Percentiles rank a stretch among this genome's conserved stretches.
These are phyloP conservation scores for Neoscytalidium dimidiatum DNA, from an alignment of 2,329 filamentous ascomycete genomes.

Conservation along the genomic window DNA sequence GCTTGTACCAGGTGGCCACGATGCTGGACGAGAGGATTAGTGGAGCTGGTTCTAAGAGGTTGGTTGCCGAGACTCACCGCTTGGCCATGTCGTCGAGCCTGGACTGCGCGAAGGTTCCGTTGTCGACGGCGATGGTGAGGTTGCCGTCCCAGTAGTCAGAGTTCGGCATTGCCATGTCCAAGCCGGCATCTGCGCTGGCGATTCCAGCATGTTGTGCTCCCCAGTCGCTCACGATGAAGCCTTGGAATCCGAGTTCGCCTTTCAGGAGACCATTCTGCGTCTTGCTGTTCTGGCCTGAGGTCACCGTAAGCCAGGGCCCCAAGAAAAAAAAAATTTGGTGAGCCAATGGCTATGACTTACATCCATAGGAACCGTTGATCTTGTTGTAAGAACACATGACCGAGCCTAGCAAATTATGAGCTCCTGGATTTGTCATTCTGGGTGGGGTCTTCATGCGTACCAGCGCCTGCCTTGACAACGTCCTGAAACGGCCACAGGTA, in stretches of 20 bases:
- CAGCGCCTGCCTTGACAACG: conserved; percentile 56
- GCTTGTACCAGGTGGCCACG: conserved; percentile 51
- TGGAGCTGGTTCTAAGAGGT: neutral
- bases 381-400: conserved; percentile 59
- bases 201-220: conserved; percentile 57
- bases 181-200: conserved; percentile 46
- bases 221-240: conserved; percentile 74
- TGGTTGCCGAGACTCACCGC: conserved; percentile 1
- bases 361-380: conserved; percentile 53
- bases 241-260: conserved; percentile 77
- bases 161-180: conserved; percentile 62
- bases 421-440: too few species aligned
- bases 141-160: conserved; percentile 56
- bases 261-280: conserved; percentile 76
- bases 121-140: conserved; percentile 55
- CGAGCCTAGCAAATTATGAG: conserved; percentile 38
- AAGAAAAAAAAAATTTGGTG: neutral
- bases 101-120: conserved; percentile 43
- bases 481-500: conserved; percentile 70
- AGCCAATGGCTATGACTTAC: conserved; percentile 33
- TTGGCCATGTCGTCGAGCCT: conserved; percentile 46
- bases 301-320: conserved; percentile 18
- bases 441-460: neutral
- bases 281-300: conserved; percentile 63
- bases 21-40: conserved; percentile 30